Percentiles rank a stretch among this genome's conserved stretches.
Conservation (phyloP, 2,329 filamentous ascomycete species). For the Magnaporthales sp. region DNA sequence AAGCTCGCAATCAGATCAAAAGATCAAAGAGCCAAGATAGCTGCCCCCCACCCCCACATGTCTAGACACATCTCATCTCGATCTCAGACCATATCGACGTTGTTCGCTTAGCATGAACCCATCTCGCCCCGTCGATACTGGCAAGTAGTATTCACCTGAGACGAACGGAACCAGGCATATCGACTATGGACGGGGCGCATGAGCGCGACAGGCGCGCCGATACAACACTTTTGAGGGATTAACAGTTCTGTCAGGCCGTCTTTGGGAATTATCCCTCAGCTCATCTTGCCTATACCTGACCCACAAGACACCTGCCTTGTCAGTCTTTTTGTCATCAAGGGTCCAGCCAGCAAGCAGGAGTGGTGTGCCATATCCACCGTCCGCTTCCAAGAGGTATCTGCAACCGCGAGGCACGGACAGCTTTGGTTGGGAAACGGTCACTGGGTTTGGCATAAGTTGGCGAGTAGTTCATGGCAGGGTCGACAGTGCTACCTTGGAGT, state of each 20-base stretch:
- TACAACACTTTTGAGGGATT: background rate
- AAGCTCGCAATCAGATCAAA: background rate
- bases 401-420: background rate
- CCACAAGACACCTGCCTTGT: background rate
- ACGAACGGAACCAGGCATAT: background rate
- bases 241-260: background rate
- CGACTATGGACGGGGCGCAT: background rate
- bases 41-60: too few species aligned
- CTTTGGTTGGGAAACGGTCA: background rate
- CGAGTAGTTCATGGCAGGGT: background rate
- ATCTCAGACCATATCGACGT: too few species aligned
- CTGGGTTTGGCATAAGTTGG: background rate
- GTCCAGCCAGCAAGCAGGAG: background rate
- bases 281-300: background rate
- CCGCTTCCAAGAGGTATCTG: background rate
- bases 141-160: background rate
- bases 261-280: background rate
- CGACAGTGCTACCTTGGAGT: background rate
- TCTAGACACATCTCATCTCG: background rate
- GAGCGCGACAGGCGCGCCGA: background rate
- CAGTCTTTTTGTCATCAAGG: background rate
- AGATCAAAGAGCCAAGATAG: background rate
- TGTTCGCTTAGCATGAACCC: too few species aligned
- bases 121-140: background rate
- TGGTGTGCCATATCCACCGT: too few species aligned